Base-by-base conservation (phyloP, 2,329 filamentous ascomycete species). In the Coniochaeta ligniaria region DNA sequence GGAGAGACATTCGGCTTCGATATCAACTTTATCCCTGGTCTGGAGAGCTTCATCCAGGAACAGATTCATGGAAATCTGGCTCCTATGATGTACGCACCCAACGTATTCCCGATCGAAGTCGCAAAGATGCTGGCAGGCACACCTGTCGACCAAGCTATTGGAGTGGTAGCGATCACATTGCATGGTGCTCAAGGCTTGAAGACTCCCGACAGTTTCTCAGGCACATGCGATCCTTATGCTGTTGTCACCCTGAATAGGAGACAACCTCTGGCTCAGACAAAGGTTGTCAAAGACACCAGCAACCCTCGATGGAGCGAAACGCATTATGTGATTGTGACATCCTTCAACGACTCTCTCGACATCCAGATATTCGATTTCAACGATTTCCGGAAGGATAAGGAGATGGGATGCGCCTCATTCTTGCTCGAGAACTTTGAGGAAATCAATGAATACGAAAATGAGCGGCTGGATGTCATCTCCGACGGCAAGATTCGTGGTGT, bases 21-120 rank as follows among this genome's bases (percentile, higher is more conserved):
- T 70, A 98, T 99, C 81, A 98, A 97, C 78, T 97, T 99, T 75
- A 96, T 99, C 66, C 95, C 95, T 20, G 94, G 94, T 67, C 83
- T 99, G 26, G 93, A 98, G 74, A 84, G 75, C 60, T 99, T 99
- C 75, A 99, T 99, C 68, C 87, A 91, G 72, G 95, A 99, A 68
- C 92, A 96, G 77, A 96, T 99, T 59, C 96, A 99, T 74, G 90
- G 89, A 64, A 97, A 94, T 70, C 78, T 99, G 57, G 89, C 86
- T 1, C 96, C 95, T 0, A 98, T 99, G 89, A 96, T 99, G 92
- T 99, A 99, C 72, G 88, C 87, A 41, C 95, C 95, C 9, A 96
- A 99, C 68, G 92, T 98, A 57, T 99, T 99, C 80, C 95, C 95
- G 17, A 95, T 99, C 66, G 95, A 99, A 71, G 92, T 99, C 60